These are phyloP conservation scores for Carex parvula DNA, from an alignment of 176 grass and related monocot species.

Conservation along the genomic window DNA sequence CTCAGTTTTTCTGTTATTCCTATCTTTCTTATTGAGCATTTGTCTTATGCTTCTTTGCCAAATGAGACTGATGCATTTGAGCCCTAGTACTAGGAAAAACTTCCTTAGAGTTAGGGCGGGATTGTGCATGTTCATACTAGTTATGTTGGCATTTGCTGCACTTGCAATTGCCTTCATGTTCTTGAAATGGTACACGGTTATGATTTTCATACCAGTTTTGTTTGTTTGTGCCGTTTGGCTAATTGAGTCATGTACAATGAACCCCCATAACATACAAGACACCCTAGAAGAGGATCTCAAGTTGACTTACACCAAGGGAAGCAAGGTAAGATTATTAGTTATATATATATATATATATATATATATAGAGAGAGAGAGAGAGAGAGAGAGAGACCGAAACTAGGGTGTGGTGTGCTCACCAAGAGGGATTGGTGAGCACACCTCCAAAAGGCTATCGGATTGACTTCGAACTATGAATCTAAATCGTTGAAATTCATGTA, in stretches of 20 bases:
- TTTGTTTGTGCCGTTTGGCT: not conserved
- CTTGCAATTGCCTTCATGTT: not conserved
- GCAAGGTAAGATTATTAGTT: not conserved
- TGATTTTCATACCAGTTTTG: not conserved
- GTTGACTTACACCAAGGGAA: not conserved
- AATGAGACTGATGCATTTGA: not conserved
- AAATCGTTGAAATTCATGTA: no score
- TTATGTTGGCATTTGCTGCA: not conserved
- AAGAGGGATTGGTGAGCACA: no score
- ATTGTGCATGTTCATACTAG: not conserved
- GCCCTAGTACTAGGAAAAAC: not conserved
- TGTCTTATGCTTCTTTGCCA: not conserved
- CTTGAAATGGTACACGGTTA: not conserved
- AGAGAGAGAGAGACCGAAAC: no score
- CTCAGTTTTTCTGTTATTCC: not conserved
- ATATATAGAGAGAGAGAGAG: no score
- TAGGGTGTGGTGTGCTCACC: no score
- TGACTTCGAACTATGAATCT: no score
- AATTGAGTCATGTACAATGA: not conserved
- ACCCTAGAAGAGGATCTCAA: not conserved
- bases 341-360: no score
- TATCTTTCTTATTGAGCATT: not conserved
- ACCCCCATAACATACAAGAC: not conserved
- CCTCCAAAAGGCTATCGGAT: no score
- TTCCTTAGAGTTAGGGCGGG: not conserved